Conservation (phyloP, 78 protist genomes). For the Bigelowiella natans region DNA sequence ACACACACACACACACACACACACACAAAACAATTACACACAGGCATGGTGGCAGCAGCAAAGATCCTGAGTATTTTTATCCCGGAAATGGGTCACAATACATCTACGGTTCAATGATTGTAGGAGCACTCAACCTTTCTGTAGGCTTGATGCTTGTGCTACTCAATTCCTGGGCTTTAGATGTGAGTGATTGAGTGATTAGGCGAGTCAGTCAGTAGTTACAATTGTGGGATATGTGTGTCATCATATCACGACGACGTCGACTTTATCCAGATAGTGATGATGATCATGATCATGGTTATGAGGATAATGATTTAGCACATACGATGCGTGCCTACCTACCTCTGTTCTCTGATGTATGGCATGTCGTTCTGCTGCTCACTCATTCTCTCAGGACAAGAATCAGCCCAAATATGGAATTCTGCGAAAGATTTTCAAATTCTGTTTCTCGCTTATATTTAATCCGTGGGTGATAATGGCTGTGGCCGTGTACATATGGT, state of each 20-base stretch:
- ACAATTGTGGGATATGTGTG: neutral
- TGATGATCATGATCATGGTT: neutral
- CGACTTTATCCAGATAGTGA: neutral
- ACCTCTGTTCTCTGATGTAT: neutral
- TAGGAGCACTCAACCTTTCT: neutral
- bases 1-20: too few relatives aligned
- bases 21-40: too few relatives aligned
- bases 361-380: neutral
- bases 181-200: neutral
- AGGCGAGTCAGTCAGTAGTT: neutral
- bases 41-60: neutral
- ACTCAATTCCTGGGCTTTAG: neutral
- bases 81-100: neutral
- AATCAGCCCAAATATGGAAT: neutral
- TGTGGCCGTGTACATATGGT: neutral
- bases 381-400: neutral
- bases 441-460: neutral
- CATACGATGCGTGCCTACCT: neutral
- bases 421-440: neutral
- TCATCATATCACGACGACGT: neutral
- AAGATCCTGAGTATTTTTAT: neutral
- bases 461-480: neutral
- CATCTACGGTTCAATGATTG: neutral
- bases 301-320: neutral
- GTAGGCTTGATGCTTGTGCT: neutral